Percentiles rank a stretch among this genome's conserved stretches.
These are phyloP conservation scores for Xylariaceae sp. DNA, from an alignment of 2,329 filamentous ascomycete genomes.

Conservation along the genomic window DNA sequence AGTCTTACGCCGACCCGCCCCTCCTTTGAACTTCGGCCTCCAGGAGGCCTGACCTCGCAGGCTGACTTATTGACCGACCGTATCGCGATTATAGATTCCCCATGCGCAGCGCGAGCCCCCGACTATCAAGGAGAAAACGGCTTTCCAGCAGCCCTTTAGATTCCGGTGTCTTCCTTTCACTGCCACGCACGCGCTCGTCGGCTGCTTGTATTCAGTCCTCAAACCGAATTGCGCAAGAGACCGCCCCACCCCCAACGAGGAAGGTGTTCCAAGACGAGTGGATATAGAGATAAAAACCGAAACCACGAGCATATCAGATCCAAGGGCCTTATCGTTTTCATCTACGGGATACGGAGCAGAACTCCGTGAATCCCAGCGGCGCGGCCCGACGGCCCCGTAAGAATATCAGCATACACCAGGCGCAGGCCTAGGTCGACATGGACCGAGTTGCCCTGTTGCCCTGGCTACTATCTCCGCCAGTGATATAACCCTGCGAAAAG, in stretches of 20 bases:
- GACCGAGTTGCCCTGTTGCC: background rate
- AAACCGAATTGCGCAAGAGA: slow-evolving; percentile 19
- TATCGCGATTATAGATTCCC: slow-evolving; percentile 48
- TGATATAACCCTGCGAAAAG: background rate
- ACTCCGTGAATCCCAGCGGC: background rate
- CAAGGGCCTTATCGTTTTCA: background rate
- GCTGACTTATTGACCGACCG: slow-evolving; percentile 29
- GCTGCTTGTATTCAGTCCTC: slow-evolving; percentile 36
- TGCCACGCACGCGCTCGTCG: slow-evolving; percentile 53
- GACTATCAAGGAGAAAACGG: slow-evolving; percentile 55
- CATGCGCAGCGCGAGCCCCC: slow-evolving; percentile 54
- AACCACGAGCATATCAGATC: background rate
- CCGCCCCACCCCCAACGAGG: background rate
- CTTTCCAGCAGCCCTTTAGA: slow-evolving; percentile 60
- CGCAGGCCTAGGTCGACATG: background rate
- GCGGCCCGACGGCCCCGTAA: background rate
- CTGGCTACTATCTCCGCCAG: background rate
- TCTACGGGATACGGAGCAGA: background rate
- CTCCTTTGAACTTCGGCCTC: slow-evolving; percentile 48
- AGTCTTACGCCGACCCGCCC: slow-evolving; percentile 55
- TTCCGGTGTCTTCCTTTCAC: slow-evolving; percentile 63
- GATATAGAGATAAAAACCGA: too few relatives aligned
- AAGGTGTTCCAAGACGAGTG: background rate
- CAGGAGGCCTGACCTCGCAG: slow-evolving; percentile 26
- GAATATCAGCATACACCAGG: background rate